phyloP scores from a whole-genome alignment of 2,329 filamentous ascomycete genomes.

The Alternaria postmessia region DNA sequence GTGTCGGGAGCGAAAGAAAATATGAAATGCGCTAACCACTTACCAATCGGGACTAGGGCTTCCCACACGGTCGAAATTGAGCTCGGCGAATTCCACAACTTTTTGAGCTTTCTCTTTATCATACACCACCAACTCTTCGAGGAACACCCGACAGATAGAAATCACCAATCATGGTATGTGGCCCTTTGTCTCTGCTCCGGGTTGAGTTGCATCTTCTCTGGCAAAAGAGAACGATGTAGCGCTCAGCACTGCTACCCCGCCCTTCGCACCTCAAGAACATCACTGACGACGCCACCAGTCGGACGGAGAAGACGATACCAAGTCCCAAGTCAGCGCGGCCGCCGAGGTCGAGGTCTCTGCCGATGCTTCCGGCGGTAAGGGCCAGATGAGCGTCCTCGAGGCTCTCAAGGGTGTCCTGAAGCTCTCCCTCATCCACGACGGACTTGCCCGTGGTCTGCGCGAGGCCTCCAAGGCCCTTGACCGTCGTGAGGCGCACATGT shows the following conservation, averaged over 20 bases:
- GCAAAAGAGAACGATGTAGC: neutral
- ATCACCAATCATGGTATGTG: conserved; percentile 53
- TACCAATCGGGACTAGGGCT: conserved; percentile 7
- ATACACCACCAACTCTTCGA: conserved; percentile 51
- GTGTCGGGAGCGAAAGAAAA: neutral
- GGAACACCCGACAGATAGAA: conserved; percentile 54
- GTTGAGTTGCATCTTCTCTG: neutral
- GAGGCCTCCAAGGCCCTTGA: conserved; percentile 99
- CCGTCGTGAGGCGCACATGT: conserved; percentile 99
- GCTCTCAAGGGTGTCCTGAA: conserved; percentile 99
- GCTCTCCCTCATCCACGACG: conserved; percentile 99
- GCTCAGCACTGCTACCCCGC: conserved; percentile 9
- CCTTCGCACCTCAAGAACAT: conserved; percentile 3
- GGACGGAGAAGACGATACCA: conserved; percentile 99
- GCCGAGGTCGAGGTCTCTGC: conserved; percentile 95
- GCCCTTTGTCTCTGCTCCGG: neutral
- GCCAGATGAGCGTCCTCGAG: conserved; percentile 97
- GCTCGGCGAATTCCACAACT: conserved; percentile 23
- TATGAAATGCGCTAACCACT: conserved; percentile 3
- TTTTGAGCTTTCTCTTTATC: conserved; percentile 29
- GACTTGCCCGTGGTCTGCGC: conserved; percentile 96
- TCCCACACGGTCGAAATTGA: conserved; percentile 23
- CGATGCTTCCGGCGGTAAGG: conserved; percentile 79
- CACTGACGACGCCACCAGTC: conserved; percentile 66
- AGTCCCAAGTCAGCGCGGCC: conserved; percentile 77